Evolutionary conservation across 176 grass and related monocot species (phyloP), one percentile per base, ranked within the genome.

Genomic region (Ensete glaucum): DNA sequence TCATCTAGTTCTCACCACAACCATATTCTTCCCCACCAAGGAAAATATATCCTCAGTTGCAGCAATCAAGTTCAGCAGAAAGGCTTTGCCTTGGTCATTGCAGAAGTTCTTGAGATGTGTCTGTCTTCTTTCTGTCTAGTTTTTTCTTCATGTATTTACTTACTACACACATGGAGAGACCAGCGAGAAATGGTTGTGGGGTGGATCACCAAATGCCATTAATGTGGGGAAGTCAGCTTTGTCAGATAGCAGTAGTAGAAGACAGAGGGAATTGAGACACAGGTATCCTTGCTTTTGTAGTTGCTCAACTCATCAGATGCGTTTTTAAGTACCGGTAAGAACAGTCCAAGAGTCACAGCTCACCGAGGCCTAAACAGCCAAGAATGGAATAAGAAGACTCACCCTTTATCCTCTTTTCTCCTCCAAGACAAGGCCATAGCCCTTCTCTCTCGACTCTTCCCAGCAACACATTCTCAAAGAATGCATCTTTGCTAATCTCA

Each of bases 171-270:
- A 0, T 43, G 29, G 3, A 3, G 13, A 57, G 56, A 59, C 56
- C 15, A 3, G 64, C 26, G 11, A 23, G 64, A 43, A 27, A 13
- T 67, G 64, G 64, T 1, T 67, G 10, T 14, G 64, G 64, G 26
- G 24, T 29, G 11, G 15, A 67, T 25, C 9, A 67, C 29, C 64
- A 25, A 67, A 67, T 5, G 64, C 11, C 64, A 67, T 67, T 67
- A 67, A 48, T 67, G 65, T 68, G 65, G 9, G 65, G 24, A 68
- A 43, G 64, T 34, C 4, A 67, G 65, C 24, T 34, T 68, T 68
- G 65, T 68, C 65, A 48, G 65, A 34, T 9, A 13, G 65, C 65
- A 68, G 27, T 68, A 68, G 34, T 68, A 68, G 34, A 68, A 68
- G 65, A 68, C 65, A 67, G 64, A 24, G 24, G 27, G 64, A 67